Evolutionary conservation across 2,329 filamentous ascomycete species (phyloP), one percentile per base, ranked within the genome.

Genomic region (Pochonia chlamydosporia): DNA sequence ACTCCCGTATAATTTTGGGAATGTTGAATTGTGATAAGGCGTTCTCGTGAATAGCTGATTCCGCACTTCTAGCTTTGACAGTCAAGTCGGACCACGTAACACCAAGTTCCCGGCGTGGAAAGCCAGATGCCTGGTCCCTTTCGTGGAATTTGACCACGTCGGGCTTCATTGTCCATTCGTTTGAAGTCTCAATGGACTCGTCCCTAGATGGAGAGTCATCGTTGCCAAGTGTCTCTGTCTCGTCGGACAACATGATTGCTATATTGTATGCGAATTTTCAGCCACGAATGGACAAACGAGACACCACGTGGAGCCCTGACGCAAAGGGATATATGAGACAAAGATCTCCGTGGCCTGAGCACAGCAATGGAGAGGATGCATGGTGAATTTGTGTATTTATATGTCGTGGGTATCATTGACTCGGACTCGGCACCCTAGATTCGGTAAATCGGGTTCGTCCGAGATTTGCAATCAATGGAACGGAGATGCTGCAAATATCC

Each of bases 41-140:
- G 42, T 85, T 80, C 54, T 87, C 82, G 52, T 86, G 81, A 26
- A 86, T 69, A 9, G 81, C 78, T 2, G 82, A 77, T 24, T 83
- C 79, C 13, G 81, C 67, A 24, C 77, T 76, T 59, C 79, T 67
- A 14, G 78, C 84, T 45, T 81, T 72, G 16, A 87, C 83, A 0
- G 71, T 84, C 40, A 87, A 68, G 47, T 81, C 71, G 52, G 78
- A 71, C 79, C 82, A 87, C 1, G 83, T 79, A 0, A 87, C 72
- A 21, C 84, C 84, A 3, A 85, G 70, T 55, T 74, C 66, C 31
- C 75, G 69, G 8, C 65, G 60, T 24, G 71, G 74, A 49, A 73
- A 66, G 3, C 71, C 71, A 4, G 74, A 74, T 3, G 67, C 64
- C 16, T 66, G 56, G 16, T 75, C 69, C 11, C 71, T 67, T 21